Conservation (phyloP, 2,329 filamentous ascomycete species). For the Penicillium sp. region DNA sequence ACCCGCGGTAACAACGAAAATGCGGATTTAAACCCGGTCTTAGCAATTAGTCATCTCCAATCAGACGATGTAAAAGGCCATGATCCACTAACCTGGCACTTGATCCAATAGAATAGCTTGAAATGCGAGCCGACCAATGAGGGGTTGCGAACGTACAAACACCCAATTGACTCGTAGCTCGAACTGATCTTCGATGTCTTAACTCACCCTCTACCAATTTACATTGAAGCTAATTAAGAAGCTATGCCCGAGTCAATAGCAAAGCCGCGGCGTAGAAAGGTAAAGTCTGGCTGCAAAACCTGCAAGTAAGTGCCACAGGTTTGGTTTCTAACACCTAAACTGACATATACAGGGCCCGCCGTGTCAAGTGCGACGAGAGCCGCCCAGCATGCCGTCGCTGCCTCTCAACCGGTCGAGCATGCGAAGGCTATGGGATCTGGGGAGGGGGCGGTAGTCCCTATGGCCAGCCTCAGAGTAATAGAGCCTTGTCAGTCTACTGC, state of each 20-base stretch:
- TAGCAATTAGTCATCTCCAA: neutral
- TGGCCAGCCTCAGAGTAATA: conserved; percentile 16
- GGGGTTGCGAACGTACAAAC: neutral
- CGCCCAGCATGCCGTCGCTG: conserved; percentile 39
- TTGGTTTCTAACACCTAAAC: neutral
- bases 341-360: conserved; percentile 21
- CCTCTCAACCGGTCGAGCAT: conserved; percentile 34
- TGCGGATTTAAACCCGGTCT: neutral
- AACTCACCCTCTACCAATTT: neutral
- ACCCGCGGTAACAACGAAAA: no score
- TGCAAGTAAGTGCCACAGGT: conserved; percentile 29
- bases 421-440: conserved; percentile 46
- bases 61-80: neutral
- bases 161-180: neutral
- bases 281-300: conserved; percentile 32
- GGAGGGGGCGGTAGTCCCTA: conserved; percentile 35
- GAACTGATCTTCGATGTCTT: neutral
- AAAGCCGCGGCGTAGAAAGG: conserved; percentile 4
- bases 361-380: conserved; percentile 40
- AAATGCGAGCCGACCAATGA: neutral
- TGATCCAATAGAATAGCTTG: no score
- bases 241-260: no score
- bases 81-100: neutral
- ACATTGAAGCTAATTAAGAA: no score
- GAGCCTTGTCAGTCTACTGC: conserved; percentile 14